Conservation (phyloP, 306 rosid genomes). For the Medicago arabica region DNA sequence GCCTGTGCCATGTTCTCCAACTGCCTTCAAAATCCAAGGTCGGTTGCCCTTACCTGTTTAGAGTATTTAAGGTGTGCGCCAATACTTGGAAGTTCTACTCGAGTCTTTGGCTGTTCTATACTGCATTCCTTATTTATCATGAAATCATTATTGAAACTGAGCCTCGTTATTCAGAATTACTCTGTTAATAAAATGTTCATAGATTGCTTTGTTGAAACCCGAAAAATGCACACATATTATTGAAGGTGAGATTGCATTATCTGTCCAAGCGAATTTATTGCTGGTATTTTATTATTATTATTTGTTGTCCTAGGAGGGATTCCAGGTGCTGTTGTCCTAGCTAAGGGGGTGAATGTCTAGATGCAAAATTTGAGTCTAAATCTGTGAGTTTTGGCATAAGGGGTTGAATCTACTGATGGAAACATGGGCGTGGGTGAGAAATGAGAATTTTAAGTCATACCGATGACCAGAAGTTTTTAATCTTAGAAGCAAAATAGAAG, state of each 20-base stretch:
- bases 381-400: too few species aligned
- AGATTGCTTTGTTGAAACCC: not conserved
- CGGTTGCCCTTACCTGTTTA: not conserved
- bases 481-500: too few species aligned
- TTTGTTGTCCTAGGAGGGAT: too few species aligned
- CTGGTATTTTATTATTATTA: too few species aligned
- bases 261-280: not conserved
- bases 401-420: too few species aligned
- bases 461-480: rapidly evolving
- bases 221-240: not conserved
- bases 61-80: too few species aligned
- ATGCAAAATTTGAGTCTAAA: too few species aligned
- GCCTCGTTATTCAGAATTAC: constrained; percentile 3
- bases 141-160: constrained; percentile 24
- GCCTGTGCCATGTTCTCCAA: not conserved
- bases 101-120: not conserved
- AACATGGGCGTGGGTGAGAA: too few species aligned
- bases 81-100: constrained; percentile 12
- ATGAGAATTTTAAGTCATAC: too few species aligned
- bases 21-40: too few species aligned
- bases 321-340: too few species aligned
- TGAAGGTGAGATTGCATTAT: not conserved
- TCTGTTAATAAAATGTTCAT: constrained; percentile 23
- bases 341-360: too few species aligned
- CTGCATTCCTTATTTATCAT: constrained; percentile 17